Evolutionary conservation across 495 filamentous ascomycete genomes (phyloP), one percentile per base, ranked within the genome.

Genomic region (Penicillium goetzii): DNA sequence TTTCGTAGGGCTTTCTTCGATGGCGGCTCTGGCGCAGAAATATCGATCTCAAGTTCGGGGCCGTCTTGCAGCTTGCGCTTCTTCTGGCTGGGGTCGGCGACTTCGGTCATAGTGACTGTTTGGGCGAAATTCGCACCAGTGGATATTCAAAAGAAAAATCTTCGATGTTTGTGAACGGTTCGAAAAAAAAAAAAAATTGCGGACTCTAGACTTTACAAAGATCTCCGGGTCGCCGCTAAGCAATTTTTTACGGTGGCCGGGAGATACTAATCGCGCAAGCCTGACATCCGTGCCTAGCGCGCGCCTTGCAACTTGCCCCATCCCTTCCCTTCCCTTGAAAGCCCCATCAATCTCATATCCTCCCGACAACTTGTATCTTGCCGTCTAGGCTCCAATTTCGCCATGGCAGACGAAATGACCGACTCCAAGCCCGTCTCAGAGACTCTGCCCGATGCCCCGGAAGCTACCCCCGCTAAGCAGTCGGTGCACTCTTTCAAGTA

Each of bases 1-100:
- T 86, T 86, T 58, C 92, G 90, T 62, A 90, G 80, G 59, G 89
- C 89, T 76, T 95, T 97, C 75, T 97, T 98, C 45, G 96, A 98
- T 6, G 91, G 90, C 14, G 95, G 95, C 72, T 97, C 92, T 6
- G 95, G 93, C 50, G 89, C 87, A 61, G 78, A 82, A 62, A 98
- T 77, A 76, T 99, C 92, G 65, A 99, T 91, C 77, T 96, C 90
- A 69, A 99, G 86, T 68, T 97, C 91, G 56, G 73, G 58, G 49
- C 58, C 78, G 43, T 84, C 80, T 56, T 83, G 74, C 52, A 85
- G 78, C 67, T 90, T 88, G 69, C 92, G 90, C 80, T 93, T 93
- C 75, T 92, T 92, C 23, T 77, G 71, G 50, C 62, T 70, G 43
- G 60, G 61, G 58, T 79, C 80, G 32, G 66, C 64, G 17, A 72